A percentile compares a stretch with the other conserved stretches of the same genome.
Evolutionary conservation across 441 rosid species (phyloP).

Genomic region (Populus trichocarpa): DNA sequence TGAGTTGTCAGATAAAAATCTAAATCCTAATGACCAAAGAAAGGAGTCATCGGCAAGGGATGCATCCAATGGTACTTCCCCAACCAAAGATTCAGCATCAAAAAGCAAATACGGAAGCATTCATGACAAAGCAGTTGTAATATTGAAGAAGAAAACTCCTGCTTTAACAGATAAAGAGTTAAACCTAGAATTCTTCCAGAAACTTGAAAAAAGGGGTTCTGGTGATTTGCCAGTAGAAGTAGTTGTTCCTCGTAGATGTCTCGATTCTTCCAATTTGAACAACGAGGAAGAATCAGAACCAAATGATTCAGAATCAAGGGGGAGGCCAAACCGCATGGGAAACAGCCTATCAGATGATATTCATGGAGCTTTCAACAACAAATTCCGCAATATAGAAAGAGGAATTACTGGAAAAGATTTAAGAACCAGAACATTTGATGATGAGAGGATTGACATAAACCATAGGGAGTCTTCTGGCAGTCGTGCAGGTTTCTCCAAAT

Average conservation of each 20-base stretch:
- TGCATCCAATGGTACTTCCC: conserved; percentile 44
- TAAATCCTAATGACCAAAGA: conserved; percentile 40
- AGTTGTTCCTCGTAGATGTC: conserved; percentile 76
- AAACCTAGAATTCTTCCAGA: conserved; percentile 96
- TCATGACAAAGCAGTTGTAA: conserved; percentile 70
- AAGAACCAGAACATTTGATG: conserved; percentile 55
- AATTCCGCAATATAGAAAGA: conserved; percentile 43
- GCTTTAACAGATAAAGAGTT: conserved; percentile 76
- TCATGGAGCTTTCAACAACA: conserved; percentile 42
- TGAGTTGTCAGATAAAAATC: conserved; percentile 38
- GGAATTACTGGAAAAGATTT: conserved; percentile 49
- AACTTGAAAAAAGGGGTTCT: conserved; percentile 72
- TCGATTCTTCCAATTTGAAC: conserved; percentile 52
- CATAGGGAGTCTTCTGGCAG: conserved; percentile 56
- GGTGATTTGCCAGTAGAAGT: conserved; percentile 92
- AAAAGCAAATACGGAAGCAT: conserved; percentile 64
- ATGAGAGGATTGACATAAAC: conserved; percentile 45
- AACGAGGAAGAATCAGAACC: conserved; percentile 54
- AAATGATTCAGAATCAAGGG: conserved; percentile 44
- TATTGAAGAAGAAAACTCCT: conserved; percentile 89
- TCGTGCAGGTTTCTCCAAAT: conserved; percentile 49
- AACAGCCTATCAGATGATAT: conserved; percentile 48
- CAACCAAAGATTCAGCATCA: conserved; percentile 42
- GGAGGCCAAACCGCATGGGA: conserved; percentile 46
- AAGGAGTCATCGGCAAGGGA: conserved; percentile 44